phyloP scores from a whole-genome alignment of 78 protist species.

The Dictyostelium discoideum region DNA sequence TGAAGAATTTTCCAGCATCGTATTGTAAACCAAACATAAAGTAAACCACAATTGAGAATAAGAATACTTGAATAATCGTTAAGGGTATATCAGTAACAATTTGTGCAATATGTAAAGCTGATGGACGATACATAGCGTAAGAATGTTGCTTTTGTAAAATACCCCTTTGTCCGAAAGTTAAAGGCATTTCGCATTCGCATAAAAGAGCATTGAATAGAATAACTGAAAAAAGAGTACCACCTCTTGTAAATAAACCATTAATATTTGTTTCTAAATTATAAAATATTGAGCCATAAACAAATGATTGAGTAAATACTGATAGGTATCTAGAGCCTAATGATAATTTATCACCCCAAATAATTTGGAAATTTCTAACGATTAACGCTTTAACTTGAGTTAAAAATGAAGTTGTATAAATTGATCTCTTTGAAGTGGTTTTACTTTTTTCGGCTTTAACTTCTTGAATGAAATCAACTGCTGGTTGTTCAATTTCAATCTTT shows the following conservation, averaged over 20 bases:
- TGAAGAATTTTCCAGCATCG: constrained; percentile 55
- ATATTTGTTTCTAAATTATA: not conserved
- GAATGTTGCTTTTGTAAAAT: constrained; percentile 72
- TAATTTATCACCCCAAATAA: constrained; percentile 43
- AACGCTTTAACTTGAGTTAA: constrained; percentile 43
- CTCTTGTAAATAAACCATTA: constrained; percentile 41
- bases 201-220: constrained; percentile 32
- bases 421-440: not conserved
- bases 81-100: constrained; percentile 43
- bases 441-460: constrained; percentile 42
- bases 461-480: constrained; percentile 13
- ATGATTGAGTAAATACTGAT: constrained; percentile 34
- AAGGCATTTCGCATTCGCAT: constrained; percentile 1
- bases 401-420: not conserved
- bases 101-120: constrained; percentile 53
- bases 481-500: constrained; percentile 26
- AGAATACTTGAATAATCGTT: not conserved
- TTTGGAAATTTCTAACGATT: constrained; percentile 27
- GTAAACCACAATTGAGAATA: constrained; percentile 46
- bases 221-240: constrained; percentile 48
- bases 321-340: not conserved
- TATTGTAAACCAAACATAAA: constrained; percentile 53
- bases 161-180: constrained; percentile 9
- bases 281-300: constrained; percentile 46
- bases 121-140: constrained; percentile 69